Percentiles rank a stretch among this genome's conserved stretches.
Evolutionary conservation across 2,329 filamentous ascomycete species (phyloP).

Genomic region (Epichloe aotearoae): DNA sequence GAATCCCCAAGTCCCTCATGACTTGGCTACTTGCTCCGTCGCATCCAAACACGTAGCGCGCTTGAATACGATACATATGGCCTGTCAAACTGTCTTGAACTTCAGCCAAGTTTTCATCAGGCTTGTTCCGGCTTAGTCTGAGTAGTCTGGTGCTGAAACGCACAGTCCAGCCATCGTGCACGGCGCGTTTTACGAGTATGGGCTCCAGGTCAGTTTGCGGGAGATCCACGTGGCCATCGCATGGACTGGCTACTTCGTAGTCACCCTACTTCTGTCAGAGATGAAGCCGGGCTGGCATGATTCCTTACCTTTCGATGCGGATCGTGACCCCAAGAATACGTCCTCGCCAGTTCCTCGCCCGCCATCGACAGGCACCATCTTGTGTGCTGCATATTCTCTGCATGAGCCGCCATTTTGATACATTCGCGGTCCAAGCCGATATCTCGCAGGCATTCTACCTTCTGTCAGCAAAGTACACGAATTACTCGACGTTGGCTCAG

Average conservation of each 20-base stretch:
- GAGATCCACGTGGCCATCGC: conserved; percentile 24
- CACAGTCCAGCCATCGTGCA: conserved; percentile 20
- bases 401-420: conserved; percentile 21
- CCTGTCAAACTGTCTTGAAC: conserved; percentile 24
- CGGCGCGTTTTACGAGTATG: conserved; percentile 24
- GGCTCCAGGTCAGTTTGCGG: conserved; percentile 30
- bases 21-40: conserved; percentile 33
- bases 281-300: neutral
- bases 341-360: conserved; percentile 35
- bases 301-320: conserved; percentile 25
- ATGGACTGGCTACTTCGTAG: conserved; percentile 29
- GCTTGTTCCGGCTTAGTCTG: conserved; percentile 13
- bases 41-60: conserved; percentile 41
- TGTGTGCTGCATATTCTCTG: conserved; percentile 33
- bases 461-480: neutral
- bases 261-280: conserved; percentile 21
- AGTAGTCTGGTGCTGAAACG: conserved; percentile 24
- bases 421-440: conserved; percentile 33
- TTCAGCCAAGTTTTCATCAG: conserved; percentile 15
- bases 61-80: conserved; percentile 27
- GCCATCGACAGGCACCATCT: conserved; percentile 40
- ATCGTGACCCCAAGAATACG: conserved; percentile 38
- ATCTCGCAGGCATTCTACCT: conserved; percentile 36
- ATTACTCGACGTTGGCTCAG: neutral
- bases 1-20: conserved; percentile 22